These are phyloP conservation scores for Cucumis hystrix DNA, from an alignment of 306 rosid genomes.

Conservation along the genomic window DNA sequence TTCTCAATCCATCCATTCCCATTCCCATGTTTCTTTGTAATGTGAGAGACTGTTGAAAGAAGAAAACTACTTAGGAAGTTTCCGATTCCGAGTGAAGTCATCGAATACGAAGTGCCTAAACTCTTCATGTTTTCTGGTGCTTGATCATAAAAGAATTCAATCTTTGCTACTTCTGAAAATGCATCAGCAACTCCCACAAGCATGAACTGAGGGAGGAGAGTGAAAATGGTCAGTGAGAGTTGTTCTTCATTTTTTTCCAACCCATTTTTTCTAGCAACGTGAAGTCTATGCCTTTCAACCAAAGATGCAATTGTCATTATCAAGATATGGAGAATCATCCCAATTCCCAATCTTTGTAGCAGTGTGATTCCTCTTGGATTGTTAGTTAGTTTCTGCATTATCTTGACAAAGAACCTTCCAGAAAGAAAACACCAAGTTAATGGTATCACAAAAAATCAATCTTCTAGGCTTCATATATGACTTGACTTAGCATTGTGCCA, in stretches of 20 bases:
- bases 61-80: constrained; percentile 72
- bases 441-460: background rate
- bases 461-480: background rate
- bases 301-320: constrained; percentile 55
- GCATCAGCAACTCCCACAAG: constrained; percentile 76
- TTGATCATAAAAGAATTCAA: constrained; percentile 88
- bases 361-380: constrained; percentile 81
- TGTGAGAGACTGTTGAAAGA: constrained; percentile 56
- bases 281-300: constrained; percentile 51
- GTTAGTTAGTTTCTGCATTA: constrained; percentile 43
- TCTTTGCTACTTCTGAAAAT: constrained; percentile 63
- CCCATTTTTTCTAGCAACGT: constrained; percentile 34
- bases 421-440: background rate
- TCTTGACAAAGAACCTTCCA: constrained; percentile 38
- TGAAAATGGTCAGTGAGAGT: constrained; percentile 59
- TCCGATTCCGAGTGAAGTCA: constrained; percentile 67
- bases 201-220: constrained; percentile 66
- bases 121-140: constrained; percentile 82
- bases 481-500: background rate
- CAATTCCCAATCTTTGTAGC: constrained; percentile 73
- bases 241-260: constrained; percentile 26
- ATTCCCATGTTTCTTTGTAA: constrained; percentile 37
- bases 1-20: constrained; percentile 63
- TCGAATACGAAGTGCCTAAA: constrained; percentile 62
- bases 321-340: constrained; percentile 52